Evolutionary conservation across 2,329 filamentous ascomycete genomes (phyloP), one percentile per base, ranked within the genome.

Genomic region (Ceratocystis cacaofunesta): DNA sequence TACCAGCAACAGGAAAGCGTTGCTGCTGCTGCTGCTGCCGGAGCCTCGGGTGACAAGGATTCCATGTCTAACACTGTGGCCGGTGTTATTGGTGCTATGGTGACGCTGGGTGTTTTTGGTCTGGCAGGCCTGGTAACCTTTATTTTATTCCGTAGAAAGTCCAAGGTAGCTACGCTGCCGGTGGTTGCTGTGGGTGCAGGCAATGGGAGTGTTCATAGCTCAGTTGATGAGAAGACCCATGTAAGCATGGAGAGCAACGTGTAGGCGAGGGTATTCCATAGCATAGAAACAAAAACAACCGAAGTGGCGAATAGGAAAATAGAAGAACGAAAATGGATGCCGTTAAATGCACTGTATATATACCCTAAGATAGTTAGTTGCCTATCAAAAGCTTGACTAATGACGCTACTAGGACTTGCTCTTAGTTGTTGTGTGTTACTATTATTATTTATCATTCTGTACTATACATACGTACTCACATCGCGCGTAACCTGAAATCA

Each of bases 41-140:
- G 68, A 0, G 46, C 28, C 5, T 64, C 67, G 10, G 66, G 12
- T 32, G 28, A 32, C 28, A 61, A 61, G 55, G 64, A 69, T 1
- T 70, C 70, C 36, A 72, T 75, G 69, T 74, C 73, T 3, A 73
- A 72, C n/a, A 68, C 69, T 3, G 71, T 74, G 5, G 73, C 73
- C 1, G 73, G 73, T 48, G 73, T 73, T 1, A 72, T 74, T 25
- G 73, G 73, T 17, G 73, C 73, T 2, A 68, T 73, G 68, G 72
- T 74, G 1, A 73, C 72, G 2, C 71, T 75, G 17, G 73, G 69
- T 10, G 70, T 73, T 5, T 65, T 67, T 48, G 46, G 22, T 10
- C 7, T 61, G 43, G 60, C 65, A 44, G 69, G 61, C 19, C 60
- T 68, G 17, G 67, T 65, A 1, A 63, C 68, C 0, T 72, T 73